Conservation (phyloP, 495 filamentous ascomycete species). For the Beverwykella pulmonaria region DNA sequence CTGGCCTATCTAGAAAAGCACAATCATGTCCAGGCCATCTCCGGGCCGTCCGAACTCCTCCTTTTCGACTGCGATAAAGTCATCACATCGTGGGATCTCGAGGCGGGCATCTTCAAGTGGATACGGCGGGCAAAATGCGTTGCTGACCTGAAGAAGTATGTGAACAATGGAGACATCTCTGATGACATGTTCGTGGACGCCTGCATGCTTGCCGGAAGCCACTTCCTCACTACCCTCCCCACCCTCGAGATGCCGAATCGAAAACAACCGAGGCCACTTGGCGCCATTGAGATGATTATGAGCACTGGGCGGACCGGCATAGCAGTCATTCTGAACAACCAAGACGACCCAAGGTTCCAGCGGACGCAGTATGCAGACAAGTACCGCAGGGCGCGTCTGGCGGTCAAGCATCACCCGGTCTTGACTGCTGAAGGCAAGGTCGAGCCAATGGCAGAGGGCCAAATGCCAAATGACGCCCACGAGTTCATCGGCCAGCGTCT, state of each 20-base stretch:
- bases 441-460: conserved; percentile 67
- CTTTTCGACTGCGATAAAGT: conserved; percentile 84
- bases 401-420: conserved; percentile 82
- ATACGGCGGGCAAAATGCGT: conserved; percentile 71
- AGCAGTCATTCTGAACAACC: conserved; percentile 66
- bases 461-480: conserved; percentile 77
- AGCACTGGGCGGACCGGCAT: conserved; percentile 63
- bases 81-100: conserved; percentile 74
- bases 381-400: conserved; percentile 80
- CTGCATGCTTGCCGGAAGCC: conserved; percentile 79
- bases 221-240: conserved; percentile 76
- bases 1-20: conserved; percentile 78
- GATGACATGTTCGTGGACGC: conserved; percentile 79
- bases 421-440: conserved; percentile 75
- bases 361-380: conserved; percentile 78
- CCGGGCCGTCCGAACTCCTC: conserved; percentile 83
- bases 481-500: conserved; percentile 87
- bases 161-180: conserved; percentile 56
- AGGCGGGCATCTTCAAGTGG: conserved; percentile 62
- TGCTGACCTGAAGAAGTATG: conserved; percentile 55
- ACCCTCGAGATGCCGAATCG: conserved; percentile 62
- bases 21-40: conserved; percentile 73
- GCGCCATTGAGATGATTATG: conserved; percentile 69
- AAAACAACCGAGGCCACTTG: conserved; percentile 58
- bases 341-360: conserved; percentile 68